Percentiles rank a stretch among this genome's conserved stretches.
Evolutionary conservation across 352 stramenopile genomes (phyloP).

Genomic region (Phytophthora citrophthora): DNA sequence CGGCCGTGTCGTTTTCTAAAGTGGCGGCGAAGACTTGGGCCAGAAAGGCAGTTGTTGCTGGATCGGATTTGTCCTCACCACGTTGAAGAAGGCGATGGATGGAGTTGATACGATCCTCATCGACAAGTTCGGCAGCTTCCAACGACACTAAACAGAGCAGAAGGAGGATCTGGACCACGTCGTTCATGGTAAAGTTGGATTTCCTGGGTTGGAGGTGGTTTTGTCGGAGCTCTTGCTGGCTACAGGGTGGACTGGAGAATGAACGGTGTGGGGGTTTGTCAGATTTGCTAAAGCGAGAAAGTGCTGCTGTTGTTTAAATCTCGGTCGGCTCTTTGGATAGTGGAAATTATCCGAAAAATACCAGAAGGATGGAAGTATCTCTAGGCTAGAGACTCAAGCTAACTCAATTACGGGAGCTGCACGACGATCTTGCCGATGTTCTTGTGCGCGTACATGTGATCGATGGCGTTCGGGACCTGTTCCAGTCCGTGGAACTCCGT

Average conservation of each 20-base stretch:
- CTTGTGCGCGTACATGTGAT: constrained; percentile 70
- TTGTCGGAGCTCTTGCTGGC: constrained; percentile 8
- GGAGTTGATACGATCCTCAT: constrained; percentile 3
- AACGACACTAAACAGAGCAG: constrained; percentile 7
- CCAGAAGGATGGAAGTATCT: no score
- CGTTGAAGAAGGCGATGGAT: constrained; percentile 7
- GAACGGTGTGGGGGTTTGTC: constrained; percentile 1
- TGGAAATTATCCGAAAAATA: no score
- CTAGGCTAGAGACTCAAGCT: no score
- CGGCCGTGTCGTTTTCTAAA: neutral
- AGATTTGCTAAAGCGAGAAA: constrained; percentile 13
- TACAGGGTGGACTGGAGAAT: constrained; percentile 14
- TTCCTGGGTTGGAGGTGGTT: constrained; percentile 5
- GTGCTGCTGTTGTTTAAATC: no score
- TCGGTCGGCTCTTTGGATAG: neutral
- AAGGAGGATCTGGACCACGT: constrained; percentile 3
- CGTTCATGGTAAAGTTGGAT: constrained; percentile 14
- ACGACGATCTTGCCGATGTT: constrained; percentile 83
- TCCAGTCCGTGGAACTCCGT: constrained; percentile 57
- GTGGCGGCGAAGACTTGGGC: neutral
- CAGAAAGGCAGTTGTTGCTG: constrained; percentile 9
- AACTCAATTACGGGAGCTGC: constrained; percentile 37
- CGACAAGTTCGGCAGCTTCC: neutral
- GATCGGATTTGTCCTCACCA: constrained; percentile 6
- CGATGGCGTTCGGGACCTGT: constrained; percentile 53